Evolutionary conservation across 352 stramenopile genomes (phyloP).

Genomic region (Phytopythium chamaehyphon): DNA sequence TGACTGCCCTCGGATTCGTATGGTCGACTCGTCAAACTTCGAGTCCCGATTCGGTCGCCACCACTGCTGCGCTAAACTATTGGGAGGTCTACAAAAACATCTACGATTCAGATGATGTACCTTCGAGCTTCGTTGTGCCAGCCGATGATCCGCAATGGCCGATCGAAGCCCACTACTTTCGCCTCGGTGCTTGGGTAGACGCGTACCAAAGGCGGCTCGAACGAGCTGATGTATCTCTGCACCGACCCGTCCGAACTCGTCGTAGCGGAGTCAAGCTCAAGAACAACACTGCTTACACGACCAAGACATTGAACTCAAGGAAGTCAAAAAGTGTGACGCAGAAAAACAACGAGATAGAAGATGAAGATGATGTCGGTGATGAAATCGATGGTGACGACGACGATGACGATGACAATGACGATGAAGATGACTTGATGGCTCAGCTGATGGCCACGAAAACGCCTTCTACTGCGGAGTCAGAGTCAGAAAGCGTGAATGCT

Average conservation of each 20-base stretch:
- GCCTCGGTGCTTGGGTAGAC: constrained; percentile 85
- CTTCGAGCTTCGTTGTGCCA: constrained; percentile 69
- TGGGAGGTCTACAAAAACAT: constrained; percentile 78
- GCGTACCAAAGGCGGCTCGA: constrained; percentile 29
- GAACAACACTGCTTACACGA: too few relatives aligned
- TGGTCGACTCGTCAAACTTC: constrained; percentile 63
- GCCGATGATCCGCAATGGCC: constrained; percentile 75
- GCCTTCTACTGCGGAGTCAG: background rate
- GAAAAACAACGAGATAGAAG: background rate
- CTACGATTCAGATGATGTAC: constrained; percentile 62
- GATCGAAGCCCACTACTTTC: constrained; percentile 77
- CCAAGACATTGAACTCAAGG: too few relatives aligned
- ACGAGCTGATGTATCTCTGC: background rate
- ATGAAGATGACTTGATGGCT: too few relatives aligned
- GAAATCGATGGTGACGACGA: constrained; percentile 1
- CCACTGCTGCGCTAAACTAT: constrained; percentile 51
- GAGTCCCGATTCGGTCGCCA: constrained; percentile 31
- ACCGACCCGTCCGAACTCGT: background rate
- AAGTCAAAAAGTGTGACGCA: too few relatives aligned
- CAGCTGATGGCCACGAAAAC: too few relatives aligned
- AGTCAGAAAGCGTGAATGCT: too few relatives aligned
- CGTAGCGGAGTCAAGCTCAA: too few relatives aligned
- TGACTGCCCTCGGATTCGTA: constrained; percentile 89
- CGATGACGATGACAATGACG: background rate
- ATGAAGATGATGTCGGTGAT: constrained; percentile 15